Base-by-base conservation (phyloP, 2,329 filamentous ascomycete species). In the Xylaria sp. region DNA sequence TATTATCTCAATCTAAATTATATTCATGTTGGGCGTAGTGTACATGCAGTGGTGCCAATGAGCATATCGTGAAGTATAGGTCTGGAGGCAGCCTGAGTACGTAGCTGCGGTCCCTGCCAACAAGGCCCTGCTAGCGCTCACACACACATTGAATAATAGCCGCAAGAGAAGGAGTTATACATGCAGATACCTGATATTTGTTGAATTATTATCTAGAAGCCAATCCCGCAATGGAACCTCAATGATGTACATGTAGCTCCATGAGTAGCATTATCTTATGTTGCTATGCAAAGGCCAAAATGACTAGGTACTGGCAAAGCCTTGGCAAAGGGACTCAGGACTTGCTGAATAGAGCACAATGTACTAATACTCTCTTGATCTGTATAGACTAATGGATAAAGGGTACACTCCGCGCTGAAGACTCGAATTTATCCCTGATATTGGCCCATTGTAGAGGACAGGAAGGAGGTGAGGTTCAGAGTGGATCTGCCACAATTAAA, bases 401-500 rank as follows among this genome's bases (percentile, higher is more conserved):
- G 23, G 3, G 12, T 1, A 18, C 15, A 34, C 54, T 54, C 23
- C 34, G n/a, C 44, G n/a, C 46, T 23, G 32, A 20, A 52, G 15
- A 12, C 8, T 54, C 20, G 23, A 28, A 44, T 20, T 23, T 20
- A 50, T 23, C 28, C 8, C 8, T 12, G 10, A 56, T 39, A 23
- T 39, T 3, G n/a, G 25, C 9, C 37, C 28, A n/a, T 37, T 46
- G n/a, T 44, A 55, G 58, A 56, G 15, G 57, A 23, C 28, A 46
- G 32, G 20, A 52, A 55, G 58, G 52, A 63, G 51, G 48, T 55
- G 68, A 70, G 68, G 68, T 70, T 57, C 41, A 70, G 61, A 70
- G 68, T 67, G 68, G 68, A 61, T 41, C 55, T 25, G 37, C 32
- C 7, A 28, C 52, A 5, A 52, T 18, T 34, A 44, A 39, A 9